Evolutionary conservation across 2,329 filamentous ascomycete genomes (phyloP).

Genomic region (Coniochaeta hoffmannii): DNA sequence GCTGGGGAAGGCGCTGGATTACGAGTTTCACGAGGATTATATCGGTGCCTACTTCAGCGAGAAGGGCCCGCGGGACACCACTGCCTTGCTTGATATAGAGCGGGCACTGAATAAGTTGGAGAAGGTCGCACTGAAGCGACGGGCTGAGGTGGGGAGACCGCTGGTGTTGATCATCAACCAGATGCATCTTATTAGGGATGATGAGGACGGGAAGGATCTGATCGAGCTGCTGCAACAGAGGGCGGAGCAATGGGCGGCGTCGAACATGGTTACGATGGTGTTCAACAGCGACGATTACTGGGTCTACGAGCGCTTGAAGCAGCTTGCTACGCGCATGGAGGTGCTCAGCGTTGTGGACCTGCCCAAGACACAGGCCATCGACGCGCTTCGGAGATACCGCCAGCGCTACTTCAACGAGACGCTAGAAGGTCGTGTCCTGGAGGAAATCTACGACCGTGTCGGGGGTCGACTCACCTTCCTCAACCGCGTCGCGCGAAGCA

Average conservation of each 20-base stretch:
- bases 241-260: constrained; percentile 92
- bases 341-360: constrained; percentile 82
- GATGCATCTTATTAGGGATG: constrained; percentile 82
- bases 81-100: constrained; percentile 89
- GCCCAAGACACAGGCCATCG: constrained; percentile 67
- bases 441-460: constrained; percentile 77
- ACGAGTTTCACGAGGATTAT: constrained; percentile 96
- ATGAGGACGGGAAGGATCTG: constrained; percentile 87
- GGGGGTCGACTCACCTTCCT: constrained; percentile 85
- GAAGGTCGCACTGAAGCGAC: constrained; percentile 76
- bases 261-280: constrained; percentile 82
- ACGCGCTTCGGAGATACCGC: constrained; percentile 74
- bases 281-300: constrained; percentile 98
- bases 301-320: constrained; percentile 93
- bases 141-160: constrained; percentile 56
- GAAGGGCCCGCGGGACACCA: constrained; percentile 83
- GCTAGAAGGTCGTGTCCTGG: constrained; percentile 47
- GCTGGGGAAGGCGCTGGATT: constrained; percentile 88
- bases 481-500: constrained; percentile 80
- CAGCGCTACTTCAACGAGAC: constrained; percentile 64
- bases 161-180: constrained; percentile 93
- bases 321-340: constrained; percentile 90
- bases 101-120: constrained; percentile 96
- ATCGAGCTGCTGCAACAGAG: constrained; percentile 92
- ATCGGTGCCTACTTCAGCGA: constrained; percentile 96